Conservation (phyloP, 2,329 filamentous ascomycete genomes). For the Pseudocercospora eumusae region DNA sequence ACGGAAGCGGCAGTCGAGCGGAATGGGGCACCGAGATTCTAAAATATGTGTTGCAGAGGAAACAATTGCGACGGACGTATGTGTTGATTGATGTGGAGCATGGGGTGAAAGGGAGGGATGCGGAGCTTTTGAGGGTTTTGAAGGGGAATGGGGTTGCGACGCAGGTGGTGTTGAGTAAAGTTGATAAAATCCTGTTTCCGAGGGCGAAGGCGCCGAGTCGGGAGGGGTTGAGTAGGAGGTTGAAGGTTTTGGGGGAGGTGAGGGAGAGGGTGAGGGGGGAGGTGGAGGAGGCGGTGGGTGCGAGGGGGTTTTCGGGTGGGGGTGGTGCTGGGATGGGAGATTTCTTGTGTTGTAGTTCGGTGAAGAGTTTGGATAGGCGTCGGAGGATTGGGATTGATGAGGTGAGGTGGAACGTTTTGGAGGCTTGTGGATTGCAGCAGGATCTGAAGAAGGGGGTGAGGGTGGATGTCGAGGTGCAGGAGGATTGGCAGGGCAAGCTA, state of each 20-base stretch:
- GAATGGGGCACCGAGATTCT: slow-evolving; percentile 69
- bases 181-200: slow-evolving; percentile 57
- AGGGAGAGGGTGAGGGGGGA: slow-evolving; percentile 45
- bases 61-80: slow-evolving; percentile 65
- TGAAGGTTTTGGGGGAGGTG: slow-evolving; percentile 41
- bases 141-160: slow-evolving; percentile 59
- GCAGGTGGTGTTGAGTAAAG: slow-evolving; percentile 68
- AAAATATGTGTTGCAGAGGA: slow-evolving; percentile 65
- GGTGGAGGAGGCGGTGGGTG: slow-evolving; percentile 47
- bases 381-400: slow-evolving; percentile 63
- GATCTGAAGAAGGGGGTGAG: not conserved
- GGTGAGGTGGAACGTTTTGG: slow-evolving; percentile 64
- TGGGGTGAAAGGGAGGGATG: slow-evolving; percentile 63
- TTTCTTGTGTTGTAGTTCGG: slow-evolving; percentile 60
- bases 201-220: slow-evolving; percentile 31
- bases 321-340: slow-evolving; percentile 58
- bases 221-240: slow-evolving; percentile 34
- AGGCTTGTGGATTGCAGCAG: slow-evolving; percentile 62
- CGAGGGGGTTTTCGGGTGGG: slow-evolving; percentile 39
- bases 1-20: slow-evolving; percentile 61
- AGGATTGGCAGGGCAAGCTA: not conserved
- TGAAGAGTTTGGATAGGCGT: slow-evolving; percentile 51
- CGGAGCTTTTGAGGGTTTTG: slow-evolving; percentile 59
- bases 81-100: slow-evolving; percentile 65
- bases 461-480: slow-evolving; percentile 12